Evolutionary conservation across 2,329 filamentous ascomycete genomes (phyloP), one percentile per base, ranked within the genome.

Genomic region (Trichoderma simmonsii): DNA sequence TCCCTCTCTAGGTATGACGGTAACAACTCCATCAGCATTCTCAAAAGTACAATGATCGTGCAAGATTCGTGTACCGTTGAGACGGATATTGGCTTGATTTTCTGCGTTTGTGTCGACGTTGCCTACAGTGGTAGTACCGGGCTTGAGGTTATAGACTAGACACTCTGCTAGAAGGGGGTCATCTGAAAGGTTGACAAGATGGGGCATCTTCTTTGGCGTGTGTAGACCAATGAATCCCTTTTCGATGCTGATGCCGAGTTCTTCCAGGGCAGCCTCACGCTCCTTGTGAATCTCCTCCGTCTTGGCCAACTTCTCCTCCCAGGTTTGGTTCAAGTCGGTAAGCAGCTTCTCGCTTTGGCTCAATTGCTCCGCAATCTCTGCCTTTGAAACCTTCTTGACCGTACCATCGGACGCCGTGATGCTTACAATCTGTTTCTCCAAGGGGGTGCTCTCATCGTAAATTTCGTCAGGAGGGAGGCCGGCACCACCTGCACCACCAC

Each of bases 261-360:
- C 96, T 83, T 99, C 96, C 60, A 99, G 85, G 11, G 96, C 96
- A 62, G 94, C 90, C 82, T 99, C 96, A 76, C 96, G 91, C 82
- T 99, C 96, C 80, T 97, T 98, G 85, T 99, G 96, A 70, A 99
- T 98, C 76, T 95, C 91, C 81, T 99, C 96, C 0, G 96, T 99
- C 83, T 97, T 98, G 75, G 90, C 88, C 73, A 99, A 84, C 82
- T 98, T 98, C 83, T 99, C 90, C 83, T 99, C 96, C 96, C 96
- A 99, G 0, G 96, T 99, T 83, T 99, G 95, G 78, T 99, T 99
- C 69, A 99, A 88, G 80, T 99, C 96, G 64, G 92, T 91, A 78
- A 98, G 93, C 24, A 99, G 88, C 83, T 99, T 99, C 83, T 99
- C 96, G 75, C 94, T 97, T 81, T 98, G 96, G 77, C 91, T 95